Evolutionary conservation across 106 monocot species (phyloP), one percentile per base, ranked within the genome.

Genomic region (Acorus calamus): DNA sequence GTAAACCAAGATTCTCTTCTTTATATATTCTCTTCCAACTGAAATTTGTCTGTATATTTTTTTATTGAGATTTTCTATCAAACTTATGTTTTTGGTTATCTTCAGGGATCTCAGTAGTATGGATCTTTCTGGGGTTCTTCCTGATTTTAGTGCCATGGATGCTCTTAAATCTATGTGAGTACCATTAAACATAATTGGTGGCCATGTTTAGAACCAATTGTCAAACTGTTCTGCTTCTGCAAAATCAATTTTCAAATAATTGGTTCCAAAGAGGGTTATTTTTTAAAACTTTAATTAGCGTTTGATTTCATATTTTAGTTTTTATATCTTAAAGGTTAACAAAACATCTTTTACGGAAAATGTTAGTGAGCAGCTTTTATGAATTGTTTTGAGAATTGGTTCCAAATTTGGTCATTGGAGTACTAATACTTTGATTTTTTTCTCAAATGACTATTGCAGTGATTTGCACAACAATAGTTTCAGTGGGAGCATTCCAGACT

Each of bases 51-150:
- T 7, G 42, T 42, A 5, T 43, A 46, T 55, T 7, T 9, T 45
- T 6, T 0, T 41, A 7, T 50, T 3, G 4, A 8, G 8, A 9
- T 28, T 28, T 41, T 8, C 46, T 11, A 47, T 8, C 12, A 62
- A 47, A 5, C 4, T 8, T 64, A 6, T 13, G 49, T 8, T n/a
- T n/a, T 41, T 3, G n/a, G 3, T 43, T 65, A 28, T 28, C 28
- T 69, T 2, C 53, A 73, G 79, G 46, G 5, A 59, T 11, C 69
- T 79, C 3, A 43, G 48, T 45, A 66, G 74, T n/a, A 70, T 50
- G 46, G 74, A 52, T 0, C 66, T 79, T 41, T 50, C 69, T 3
- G 74, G 79, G 49, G 48, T 50, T 8, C 54, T 79, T 67, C 70
- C 66, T 0, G 73, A 74, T 12, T 69, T 79, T 14, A 79, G 73